Conservation (phyloP, 768 basidiomycete species). For the Xanthoconium purpureum region DNA sequence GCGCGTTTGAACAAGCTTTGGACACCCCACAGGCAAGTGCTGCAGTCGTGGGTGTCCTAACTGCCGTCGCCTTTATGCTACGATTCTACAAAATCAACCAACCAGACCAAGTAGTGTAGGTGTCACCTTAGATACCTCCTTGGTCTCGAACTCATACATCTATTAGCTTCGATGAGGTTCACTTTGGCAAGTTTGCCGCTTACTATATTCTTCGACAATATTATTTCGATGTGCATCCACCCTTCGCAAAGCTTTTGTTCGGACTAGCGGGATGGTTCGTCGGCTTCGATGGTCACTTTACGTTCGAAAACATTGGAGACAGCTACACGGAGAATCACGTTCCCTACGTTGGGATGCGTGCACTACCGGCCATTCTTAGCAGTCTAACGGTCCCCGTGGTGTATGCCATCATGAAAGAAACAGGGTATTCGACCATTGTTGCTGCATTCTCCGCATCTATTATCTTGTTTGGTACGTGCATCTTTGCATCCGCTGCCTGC, state of each 20-base stretch:
- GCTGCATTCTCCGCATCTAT: slow-evolving; percentile 86
- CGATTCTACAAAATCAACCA: slow-evolving; percentile 94
- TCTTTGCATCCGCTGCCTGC: background rate
- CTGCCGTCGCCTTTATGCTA: slow-evolving; percentile 73
- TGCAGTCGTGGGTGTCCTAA: slow-evolving; percentile 59
- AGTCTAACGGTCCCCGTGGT: slow-evolving; percentile 88
- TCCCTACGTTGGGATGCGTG: slow-evolving; percentile 91
- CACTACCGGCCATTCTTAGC: slow-evolving; percentile 87
- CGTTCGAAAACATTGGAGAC: slow-evolving; percentile 95
- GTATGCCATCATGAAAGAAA: slow-evolving; percentile 97
- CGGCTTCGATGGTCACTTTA: slow-evolving; percentile 91
- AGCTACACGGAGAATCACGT: slow-evolving; percentile 84
- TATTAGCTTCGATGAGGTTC: slow-evolving; percentile 91
- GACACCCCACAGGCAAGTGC: slow-evolving; percentile 64
- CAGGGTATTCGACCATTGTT: slow-evolving; percentile 89
- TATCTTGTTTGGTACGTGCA: slow-evolving; percentile 77
- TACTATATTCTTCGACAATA: slow-evolving; percentile 92
- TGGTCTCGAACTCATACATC: slow-evolving; percentile 2
- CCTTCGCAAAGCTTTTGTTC: slow-evolving; percentile 92
- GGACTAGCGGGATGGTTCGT: slow-evolving; percentile 95
- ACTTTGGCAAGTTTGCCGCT: slow-evolving; percentile 97
- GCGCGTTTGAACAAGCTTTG: slow-evolving; percentile 56
- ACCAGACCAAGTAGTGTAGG: slow-evolving; percentile 93
- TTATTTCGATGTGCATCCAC: slow-evolving; percentile 99
- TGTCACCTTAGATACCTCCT: slow-evolving; percentile 13